Base-by-base conservation (phyloP, 2,329 filamentous ascomycete genomes). In the Bipolaris oryzae region DNA sequence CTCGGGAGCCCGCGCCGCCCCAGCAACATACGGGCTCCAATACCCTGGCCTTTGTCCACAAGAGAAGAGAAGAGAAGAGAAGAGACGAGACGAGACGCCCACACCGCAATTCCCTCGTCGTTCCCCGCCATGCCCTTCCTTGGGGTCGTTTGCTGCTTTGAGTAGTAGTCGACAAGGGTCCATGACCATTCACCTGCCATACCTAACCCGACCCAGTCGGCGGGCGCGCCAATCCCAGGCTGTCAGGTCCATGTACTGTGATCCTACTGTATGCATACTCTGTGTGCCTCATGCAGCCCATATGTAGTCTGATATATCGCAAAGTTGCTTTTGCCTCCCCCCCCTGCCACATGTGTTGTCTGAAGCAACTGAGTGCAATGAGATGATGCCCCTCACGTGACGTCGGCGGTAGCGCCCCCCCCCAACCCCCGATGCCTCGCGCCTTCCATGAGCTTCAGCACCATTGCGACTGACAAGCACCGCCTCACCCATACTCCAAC, bases 361-460 rank as follows among this genome's bases (percentile, higher is more conserved):
- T 42, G 23, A 16, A 45, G 48, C 45, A 16, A 31, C 43, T 21
- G 16, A 20, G n/a, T 35, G 38, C 43, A 20, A 31, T 28, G 52
- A 58, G 37, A 60, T 57, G 31, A 42, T 39, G 34, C 5, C 10
- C 2, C 7, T 53, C 66, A 66, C 64, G 66, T 61, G 60, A 63
- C 35, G 49, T 65, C 64, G 66, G 70, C 62, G 64, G 66, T 68
- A 61, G 65, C 66, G 55, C n/a, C n/a, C 43, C 21, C 42, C 48
- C 39, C 6, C 21, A 52, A 42, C 49, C 46, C 63, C 38, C 38
- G 38, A 41, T 21, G 66, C 66, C 63, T 60, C 57, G 62, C 63
- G 64, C 60, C 64, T 64, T 64, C 63, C 56, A 63, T 55, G 64
- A 71, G 68, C 65, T 67, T 59, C 67, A 58, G 62, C 62, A 64